These are phyloP conservation scores for Moesziomyces sp. DNA, from an alignment of 1,284 basidiomycete species.

Conservation along the genomic window DNA sequence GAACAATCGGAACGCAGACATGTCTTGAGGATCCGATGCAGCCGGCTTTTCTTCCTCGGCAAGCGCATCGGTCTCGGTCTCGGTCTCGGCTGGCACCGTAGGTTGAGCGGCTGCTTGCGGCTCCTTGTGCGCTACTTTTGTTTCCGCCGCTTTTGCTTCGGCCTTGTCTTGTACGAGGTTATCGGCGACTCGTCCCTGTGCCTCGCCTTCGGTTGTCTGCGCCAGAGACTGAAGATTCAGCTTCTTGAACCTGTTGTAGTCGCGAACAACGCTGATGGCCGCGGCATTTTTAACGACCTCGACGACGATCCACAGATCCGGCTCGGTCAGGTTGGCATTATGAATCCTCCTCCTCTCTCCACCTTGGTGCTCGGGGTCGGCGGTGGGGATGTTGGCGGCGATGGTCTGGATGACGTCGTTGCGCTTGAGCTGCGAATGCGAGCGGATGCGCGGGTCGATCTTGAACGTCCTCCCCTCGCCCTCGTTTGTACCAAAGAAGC, in stretches of 20 bases:
- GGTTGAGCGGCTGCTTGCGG: too few species aligned
- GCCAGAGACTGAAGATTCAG: conserved; percentile 55
- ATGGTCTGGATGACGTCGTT: conserved; percentile 52
- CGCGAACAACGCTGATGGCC: conserved; percentile 48
- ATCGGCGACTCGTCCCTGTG: too few species aligned
- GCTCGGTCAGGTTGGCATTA: conserved; percentile 46
- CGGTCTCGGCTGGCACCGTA: too few species aligned
- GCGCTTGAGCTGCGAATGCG: conserved; percentile 50
- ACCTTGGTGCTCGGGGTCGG: conserved; percentile 3
- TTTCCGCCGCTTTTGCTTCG: too few species aligned
- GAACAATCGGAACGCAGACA: too few species aligned
- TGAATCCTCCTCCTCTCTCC: conserved; percentile 25
- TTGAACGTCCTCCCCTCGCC: conserved; percentile 41
- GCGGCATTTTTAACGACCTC: conserved; percentile 58
- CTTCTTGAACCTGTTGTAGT: conserved; percentile 52
- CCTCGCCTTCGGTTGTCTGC: background rate
- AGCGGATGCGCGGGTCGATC: conserved; percentile 60
- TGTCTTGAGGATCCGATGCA: too few species aligned
- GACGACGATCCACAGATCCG: conserved; percentile 56
- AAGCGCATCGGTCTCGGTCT: too few species aligned
- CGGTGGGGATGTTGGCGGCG: conserved; percentile 44
- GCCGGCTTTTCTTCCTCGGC: too few species aligned
- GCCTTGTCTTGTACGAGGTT: too few species aligned
- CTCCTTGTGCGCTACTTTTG: too few species aligned
- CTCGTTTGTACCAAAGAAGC: conserved; percentile 18